A percentile compares a stretch with the other conserved stretches of the same genome.
Conservation (phyloP, 305 asterid species). For the Petunia hybrid region DNA sequence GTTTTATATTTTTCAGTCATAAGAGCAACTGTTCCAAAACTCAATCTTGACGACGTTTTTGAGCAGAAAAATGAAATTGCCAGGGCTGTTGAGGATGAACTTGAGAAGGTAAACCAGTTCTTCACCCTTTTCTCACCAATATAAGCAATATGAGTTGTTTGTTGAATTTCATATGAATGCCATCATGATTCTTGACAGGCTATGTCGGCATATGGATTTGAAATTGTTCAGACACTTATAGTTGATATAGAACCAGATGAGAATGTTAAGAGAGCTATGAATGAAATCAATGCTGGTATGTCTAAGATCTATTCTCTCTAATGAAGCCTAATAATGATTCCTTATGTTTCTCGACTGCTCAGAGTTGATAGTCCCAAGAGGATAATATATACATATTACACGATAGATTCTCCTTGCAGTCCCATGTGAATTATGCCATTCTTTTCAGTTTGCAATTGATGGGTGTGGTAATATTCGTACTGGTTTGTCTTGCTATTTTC, state of each 20-base stretch:
- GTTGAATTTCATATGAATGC: neutral
- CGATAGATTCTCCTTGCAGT: neutral
- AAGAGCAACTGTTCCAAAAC: constrained; percentile 81
- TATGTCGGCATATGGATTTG: constrained; percentile 84
- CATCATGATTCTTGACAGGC: constrained; percentile 53
- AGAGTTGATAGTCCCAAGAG: neutral
- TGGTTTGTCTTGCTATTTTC: neutral
- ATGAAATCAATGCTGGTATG: constrained; percentile 85
- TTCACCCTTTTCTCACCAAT: neutral
- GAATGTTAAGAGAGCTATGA: constrained; percentile 86
- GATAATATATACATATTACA: neutral
- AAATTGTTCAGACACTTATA: constrained; percentile 81
- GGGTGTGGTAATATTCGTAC: too few relatives aligned
- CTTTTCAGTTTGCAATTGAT: too few relatives aligned
- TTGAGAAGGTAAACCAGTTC: constrained; percentile 63
- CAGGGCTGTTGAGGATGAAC: constrained; percentile 83
- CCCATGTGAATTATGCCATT: neutral
- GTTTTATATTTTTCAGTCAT: constrained; percentile 54
- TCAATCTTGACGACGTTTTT: constrained; percentile 70
- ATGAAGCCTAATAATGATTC: neutral
- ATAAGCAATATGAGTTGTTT: neutral
- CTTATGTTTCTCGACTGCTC: constrained; percentile 1
- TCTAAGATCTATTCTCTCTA: neutral
- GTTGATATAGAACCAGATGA: constrained; percentile 34
- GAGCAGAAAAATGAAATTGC: constrained; percentile 93